Evolutionary conservation across 2,329 filamentous ascomycete species (phyloP), one percentile per base, ranked within the genome.

Genomic region (Onygenales sp.): DNA sequence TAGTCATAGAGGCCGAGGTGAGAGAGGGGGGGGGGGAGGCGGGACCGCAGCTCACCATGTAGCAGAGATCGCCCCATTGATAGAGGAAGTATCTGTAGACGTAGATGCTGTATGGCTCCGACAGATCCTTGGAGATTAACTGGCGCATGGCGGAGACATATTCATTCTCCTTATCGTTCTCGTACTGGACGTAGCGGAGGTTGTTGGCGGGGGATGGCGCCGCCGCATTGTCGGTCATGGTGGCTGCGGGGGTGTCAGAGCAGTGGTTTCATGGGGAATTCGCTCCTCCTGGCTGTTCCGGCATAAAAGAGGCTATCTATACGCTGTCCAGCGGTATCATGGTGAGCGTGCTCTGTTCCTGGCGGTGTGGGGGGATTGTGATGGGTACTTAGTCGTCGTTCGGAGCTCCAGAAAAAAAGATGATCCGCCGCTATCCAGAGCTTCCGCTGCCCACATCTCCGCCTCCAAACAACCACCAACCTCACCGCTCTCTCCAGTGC

Each of bases 61-160:
- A 97, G 72, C 93, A 98, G n/a, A 98, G 75, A 66, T 97, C 86
- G 5, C 88, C 87, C 93, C 93, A 98, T 79, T 97, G 90, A 67
- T 94, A 95, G 14, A 98, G 76, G 64, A 98, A 98, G 70, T 98
- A 98, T 35, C 93, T 84, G 71, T 97, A 98, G 55, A 98, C 93
- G 74, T 98, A 98, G 68, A 98, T 97, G 72, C 92, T 97, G 70
- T 98, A 98, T 1, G 93, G 93, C 70, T 98, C 93, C 61, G 92
- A 97, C 49, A 98, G 79, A 67, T 97, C 93, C 64, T 92, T 95
- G 44, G 91, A 93, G 64, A 98, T 98, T 66, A 98, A 75, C 54
- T 91, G 85, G 53, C 92, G 85, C 70, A 98, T 96, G 43, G 89
- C 84, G 38, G 90, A 84, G 43, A 98, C 83, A 67, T 93, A 84